These are phyloP conservation scores for Sclerotinia minor DNA, from an alignment of 2,329 filamentous ascomycete genomes.

Conservation along the genomic window DNA sequence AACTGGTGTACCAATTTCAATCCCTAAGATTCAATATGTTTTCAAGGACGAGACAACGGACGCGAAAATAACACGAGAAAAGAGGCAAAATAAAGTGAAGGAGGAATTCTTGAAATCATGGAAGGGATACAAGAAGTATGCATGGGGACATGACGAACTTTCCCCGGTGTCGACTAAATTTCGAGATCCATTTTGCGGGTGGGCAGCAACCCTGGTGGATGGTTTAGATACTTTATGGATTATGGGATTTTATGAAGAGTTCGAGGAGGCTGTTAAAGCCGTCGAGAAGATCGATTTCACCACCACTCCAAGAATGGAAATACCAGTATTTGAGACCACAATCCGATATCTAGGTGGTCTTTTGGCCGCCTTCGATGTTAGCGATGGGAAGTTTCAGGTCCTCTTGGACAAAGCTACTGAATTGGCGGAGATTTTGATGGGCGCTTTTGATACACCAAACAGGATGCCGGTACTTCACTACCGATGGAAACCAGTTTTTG, in stretches of 20 bases:
- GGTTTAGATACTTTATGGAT: slow-evolving; percentile 83
- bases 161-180: slow-evolving; percentile 66
- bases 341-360: slow-evolving; percentile 90
- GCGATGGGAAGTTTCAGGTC: slow-evolving; percentile 64
- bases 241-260: slow-evolving; percentile 76
- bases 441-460: slow-evolving; percentile 83
- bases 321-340: slow-evolving; percentile 90
- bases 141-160: slow-evolving; percentile 86
- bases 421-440: slow-evolving; percentile 69
- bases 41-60: slow-evolving; percentile 66
- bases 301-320: slow-evolving; percentile 62
- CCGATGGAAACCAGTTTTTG: slow-evolving; percentile 67
- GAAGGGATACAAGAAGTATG: slow-evolving; percentile 75
- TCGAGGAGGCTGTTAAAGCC: slow-evolving; percentile 71
- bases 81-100: slow-evolving; percentile 67
- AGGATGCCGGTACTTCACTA: slow-evolving; percentile 86
- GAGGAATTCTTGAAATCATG: slow-evolving; percentile 76
- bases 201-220: slow-evolving; percentile 87
- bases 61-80: slow-evolving; percentile 61
- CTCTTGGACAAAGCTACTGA: slow-evolving; percentile 71
- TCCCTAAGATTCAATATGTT: slow-evolving; percentile 74
- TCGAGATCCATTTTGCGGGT: slow-evolving; percentile 84
- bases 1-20: slow-evolving; percentile 64
- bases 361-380: slow-evolving; percentile 83
- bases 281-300: slow-evolving; percentile 82